These are phyloP conservation scores for Multifurca ochricompacta DNA, from an alignment of 768 basidiomycete genomes.

Conservation along the genomic window DNA sequence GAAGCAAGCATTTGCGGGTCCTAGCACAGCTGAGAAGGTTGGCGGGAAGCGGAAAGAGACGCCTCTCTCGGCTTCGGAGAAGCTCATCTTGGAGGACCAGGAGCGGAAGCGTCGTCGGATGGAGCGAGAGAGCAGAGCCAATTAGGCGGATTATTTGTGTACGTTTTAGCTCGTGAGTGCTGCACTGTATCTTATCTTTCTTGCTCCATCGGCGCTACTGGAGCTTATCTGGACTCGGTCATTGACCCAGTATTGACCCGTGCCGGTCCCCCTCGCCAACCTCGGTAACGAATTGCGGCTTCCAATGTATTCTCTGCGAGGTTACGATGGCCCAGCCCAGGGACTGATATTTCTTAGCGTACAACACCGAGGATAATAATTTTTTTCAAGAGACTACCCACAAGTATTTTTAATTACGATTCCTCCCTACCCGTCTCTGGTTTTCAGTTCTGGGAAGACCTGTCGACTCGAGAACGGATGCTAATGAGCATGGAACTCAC, in stretches of 20 bases:
- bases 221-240: neutral
- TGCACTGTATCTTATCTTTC: slow-evolving; percentile 2
- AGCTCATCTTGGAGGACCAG: slow-evolving; percentile 83
- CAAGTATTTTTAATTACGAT: no score
- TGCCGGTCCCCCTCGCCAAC: no score
- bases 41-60: slow-evolving; percentile 55
- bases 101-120: slow-evolving; percentile 78
- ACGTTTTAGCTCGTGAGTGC: slow-evolving; percentile 3
- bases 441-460: neutral
- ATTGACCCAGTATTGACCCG: no score
- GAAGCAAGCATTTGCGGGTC: slow-evolving; percentile 40
- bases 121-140: slow-evolving; percentile 39
- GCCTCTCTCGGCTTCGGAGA: slow-evolving; percentile 75
- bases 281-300: no score
- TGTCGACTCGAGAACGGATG: neutral
- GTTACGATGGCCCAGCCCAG: no score
- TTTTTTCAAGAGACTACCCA: no score
- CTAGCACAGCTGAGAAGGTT: slow-evolving; percentile 31
- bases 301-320: no score
- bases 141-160: slow-evolving; percentile 2
- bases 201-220: neutral
- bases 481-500: no score
- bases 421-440: neutral
- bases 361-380: no score
- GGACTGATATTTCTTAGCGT: no score